Conservation (phyloP, 306 rosid genomes). For the Mucuna pruriens region DNA sequence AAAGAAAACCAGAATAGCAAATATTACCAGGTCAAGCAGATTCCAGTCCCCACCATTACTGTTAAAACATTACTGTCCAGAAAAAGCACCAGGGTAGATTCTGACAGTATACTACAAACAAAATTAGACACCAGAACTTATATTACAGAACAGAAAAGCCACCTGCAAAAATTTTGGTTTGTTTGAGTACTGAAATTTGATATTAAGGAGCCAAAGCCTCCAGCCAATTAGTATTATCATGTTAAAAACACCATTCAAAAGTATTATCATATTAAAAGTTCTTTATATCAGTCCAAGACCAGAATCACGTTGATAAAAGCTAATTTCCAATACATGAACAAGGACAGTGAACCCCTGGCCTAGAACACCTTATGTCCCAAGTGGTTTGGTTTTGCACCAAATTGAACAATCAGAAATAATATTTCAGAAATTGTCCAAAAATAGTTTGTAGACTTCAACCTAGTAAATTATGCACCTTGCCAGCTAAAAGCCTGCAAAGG, state of each 20-base stretch:
- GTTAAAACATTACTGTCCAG: neutral
- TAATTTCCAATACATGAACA: neutral
- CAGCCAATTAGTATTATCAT: neutral
- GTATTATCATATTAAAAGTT: neutral
- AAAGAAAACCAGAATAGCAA: neutral
- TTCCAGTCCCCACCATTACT: neutral
- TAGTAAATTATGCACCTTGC: neutral
- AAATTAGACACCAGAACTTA: neutral
- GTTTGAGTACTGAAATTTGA: neutral
- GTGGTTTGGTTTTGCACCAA: neutral
- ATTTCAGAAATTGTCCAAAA: neutral
- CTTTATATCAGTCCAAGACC: neutral
- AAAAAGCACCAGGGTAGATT: constrained; percentile 6
- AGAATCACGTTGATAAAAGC: neutral
- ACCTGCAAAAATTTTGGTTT: neutral
- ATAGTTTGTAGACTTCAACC: neutral
- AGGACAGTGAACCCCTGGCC: neutral
- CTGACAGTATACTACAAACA: neutral
- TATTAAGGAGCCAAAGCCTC: neutral
- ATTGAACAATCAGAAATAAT: neutral
- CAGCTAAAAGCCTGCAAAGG: neutral
- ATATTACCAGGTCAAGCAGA: neutral
- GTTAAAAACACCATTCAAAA: neutral
- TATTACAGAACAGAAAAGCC: neutral
- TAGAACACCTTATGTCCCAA: neutral